These are phyloP conservation scores for Arabidopsis suecica DNA, from an alignment of 345 rosid species.

Conservation along the genomic window DNA sequence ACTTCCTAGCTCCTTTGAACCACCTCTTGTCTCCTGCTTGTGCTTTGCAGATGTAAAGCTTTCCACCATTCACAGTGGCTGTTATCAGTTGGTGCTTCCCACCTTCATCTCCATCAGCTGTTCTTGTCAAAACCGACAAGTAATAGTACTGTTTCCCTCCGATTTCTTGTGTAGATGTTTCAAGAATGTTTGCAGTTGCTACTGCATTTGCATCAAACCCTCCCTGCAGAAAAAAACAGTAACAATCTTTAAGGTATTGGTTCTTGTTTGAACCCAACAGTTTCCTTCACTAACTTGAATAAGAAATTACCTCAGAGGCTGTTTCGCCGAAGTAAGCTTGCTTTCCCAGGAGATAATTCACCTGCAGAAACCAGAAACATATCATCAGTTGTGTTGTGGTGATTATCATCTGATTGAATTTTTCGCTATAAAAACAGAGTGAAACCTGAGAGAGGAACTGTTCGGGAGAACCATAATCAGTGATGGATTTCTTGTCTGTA, in stretches of 20 bases:
- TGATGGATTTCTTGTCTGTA: slow-evolving; percentile 84
- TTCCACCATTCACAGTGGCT: slow-evolving; percentile 75
- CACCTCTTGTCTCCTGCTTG: slow-evolving; percentile 99
- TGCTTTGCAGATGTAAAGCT: slow-evolving; percentile 90
- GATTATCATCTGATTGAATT: slow-evolving; percentile 9
- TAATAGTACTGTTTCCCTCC: slow-evolving; percentile 66
- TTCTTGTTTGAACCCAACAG: background rate
- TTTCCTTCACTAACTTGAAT: background rate
- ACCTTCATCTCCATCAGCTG: slow-evolving; percentile 98
- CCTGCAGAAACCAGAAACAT: slow-evolving; percentile 53
- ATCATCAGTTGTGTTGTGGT: background rate
- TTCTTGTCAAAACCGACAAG: slow-evolving; percentile 81
- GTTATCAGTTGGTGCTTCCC: slow-evolving; percentile 86
- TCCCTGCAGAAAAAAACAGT: slow-evolving; percentile 53
- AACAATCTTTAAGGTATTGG: background rate
- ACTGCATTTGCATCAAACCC: slow-evolving; percentile 76
- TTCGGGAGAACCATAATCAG: slow-evolving; percentile 83
- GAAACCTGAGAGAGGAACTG: slow-evolving; percentile 70
- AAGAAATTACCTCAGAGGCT: slow-evolving; percentile 65
- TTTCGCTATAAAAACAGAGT: slow-evolving; percentile 1
- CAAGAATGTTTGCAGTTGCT: slow-evolving; percentile 87
- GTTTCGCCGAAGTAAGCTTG: slow-evolving; percentile 76
- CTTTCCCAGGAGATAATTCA: slow-evolving; percentile 83
- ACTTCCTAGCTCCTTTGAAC: slow-evolving; percentile 92
- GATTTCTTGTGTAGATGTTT: slow-evolving; percentile 47